Conservation (phyloP, 257 asterid genomes). For the Mitragyna speciosa region DNA sequence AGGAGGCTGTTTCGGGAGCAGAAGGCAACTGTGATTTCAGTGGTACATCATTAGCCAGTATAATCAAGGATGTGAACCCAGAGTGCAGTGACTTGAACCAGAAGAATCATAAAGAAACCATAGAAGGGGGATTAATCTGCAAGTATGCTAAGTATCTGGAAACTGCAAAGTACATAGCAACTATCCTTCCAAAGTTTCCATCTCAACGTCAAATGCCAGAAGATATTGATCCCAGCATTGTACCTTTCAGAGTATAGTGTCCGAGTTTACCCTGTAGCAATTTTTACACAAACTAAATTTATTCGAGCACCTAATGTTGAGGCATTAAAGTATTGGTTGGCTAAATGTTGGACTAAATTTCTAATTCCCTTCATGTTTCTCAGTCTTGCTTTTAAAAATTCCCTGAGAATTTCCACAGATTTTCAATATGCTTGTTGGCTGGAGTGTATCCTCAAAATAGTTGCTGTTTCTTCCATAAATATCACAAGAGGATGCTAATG, state of each 20-base stretch:
- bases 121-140: constrained; percentile 15
- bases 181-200: constrained; percentile 49
- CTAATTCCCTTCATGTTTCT: not conserved
- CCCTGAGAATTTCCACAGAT: not conserved
- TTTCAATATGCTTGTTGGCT: no score
- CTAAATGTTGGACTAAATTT: not conserved
- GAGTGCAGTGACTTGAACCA: constrained; percentile 13
- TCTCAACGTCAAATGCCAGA: constrained; percentile 41
- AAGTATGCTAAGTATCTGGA: constrained; percentile 44
- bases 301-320: not conserved
- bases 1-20: constrained; percentile 10
- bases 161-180: constrained; percentile 48
- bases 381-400: not conserved
- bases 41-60: constrained; percentile 14
- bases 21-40: constrained; percentile 1
- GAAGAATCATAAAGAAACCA: not conserved
- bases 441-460: not conserved
- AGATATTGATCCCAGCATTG: constrained; percentile 41
- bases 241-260: constrained; percentile 43
- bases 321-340: not conserved
- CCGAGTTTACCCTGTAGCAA: not conserved
- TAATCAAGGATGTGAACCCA: constrained; percentile 26
- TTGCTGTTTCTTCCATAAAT: not conserved
- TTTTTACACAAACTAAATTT: not conserved
- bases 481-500: not conserved